Evolutionary conservation across 2,329 filamentous ascomycete genomes (phyloP), one percentile per base, ranked within the genome.

Genomic region (Coniochaeta sp.): DNA sequence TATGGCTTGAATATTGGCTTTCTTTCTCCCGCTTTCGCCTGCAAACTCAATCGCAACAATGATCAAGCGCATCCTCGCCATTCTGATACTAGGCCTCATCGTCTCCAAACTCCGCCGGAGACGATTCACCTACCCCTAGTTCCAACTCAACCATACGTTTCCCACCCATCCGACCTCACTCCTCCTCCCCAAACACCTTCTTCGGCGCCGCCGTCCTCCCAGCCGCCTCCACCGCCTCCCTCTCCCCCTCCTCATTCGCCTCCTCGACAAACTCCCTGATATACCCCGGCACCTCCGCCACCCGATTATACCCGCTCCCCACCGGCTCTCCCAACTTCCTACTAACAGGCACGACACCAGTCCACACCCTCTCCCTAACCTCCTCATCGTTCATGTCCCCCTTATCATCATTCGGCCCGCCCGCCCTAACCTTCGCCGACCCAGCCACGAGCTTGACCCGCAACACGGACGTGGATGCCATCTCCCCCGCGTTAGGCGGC

Each of bases 381-480:
- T 63, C 67, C 12, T 64, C 64, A 54, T 81, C 67, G 52, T 71
- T 69, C 55, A 72, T 50, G 54, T 83, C 79, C 13, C 62, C 66
- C 53, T 62, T 70, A 13, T 79, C 77, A 50, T 83, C 79, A 71
- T 58, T 75, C 1, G 87, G 83, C 33, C 74, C 74, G 0, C 87
- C 88, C 22, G 76, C 73, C 7, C 87, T 75, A 38, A 87, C 73
- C 76, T 95, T 95, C 26, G 84, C 87, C 61, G 86, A 91, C 4
- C 87, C 90, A 48, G 81, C 82, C 14, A 78, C 74, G 54, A 95
- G 79, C 47, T 69, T 75, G 10, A 95, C 81, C 56, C 77, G 82
- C 52, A 95, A 69, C 35, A 95, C 82, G 40, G 81, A 79, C 0
- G 89, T 95, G 53, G 80, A 83, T 54, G 82, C 81, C 74, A 94